A percentile compares a stretch with the other conserved stretches of the same genome.
Conservation (phyloP, 768 basidiomycete genomes). For the Pulveroboletus sp. region DNA sequence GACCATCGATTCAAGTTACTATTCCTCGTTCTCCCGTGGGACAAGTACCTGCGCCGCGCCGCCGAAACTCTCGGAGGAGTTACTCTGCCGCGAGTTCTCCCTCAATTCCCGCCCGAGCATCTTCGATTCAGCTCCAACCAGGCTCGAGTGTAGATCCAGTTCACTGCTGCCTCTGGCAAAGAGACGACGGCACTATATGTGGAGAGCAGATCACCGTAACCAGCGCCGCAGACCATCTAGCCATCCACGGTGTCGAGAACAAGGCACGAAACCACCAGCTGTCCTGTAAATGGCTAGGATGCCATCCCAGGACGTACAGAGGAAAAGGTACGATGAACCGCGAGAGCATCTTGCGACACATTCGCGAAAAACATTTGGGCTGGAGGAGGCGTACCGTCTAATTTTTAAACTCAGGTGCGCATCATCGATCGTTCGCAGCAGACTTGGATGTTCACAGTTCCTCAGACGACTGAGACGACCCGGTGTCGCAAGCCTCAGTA, state of each 20-base stretch:
- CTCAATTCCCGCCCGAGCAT: not conserved
- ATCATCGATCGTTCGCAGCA: not conserved
- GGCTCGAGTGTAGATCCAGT: not conserved
- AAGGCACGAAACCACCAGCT: accelerated
- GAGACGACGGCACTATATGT: slow-evolving; percentile 2
- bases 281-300: slow-evolving; percentile 9
- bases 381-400: slow-evolving; percentile 2
- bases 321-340: slow-evolving; percentile 1
- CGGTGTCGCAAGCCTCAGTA: too few relatives aligned
- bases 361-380: slow-evolving; percentile 12
- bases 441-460: not conserved
- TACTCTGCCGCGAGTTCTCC: not conserved
- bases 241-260: not conserved
- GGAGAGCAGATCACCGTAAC: not conserved
- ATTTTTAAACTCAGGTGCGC: not conserved
- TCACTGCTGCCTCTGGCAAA: slow-evolving; percentile 9
- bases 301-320: not conserved
- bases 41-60: too few relatives aligned
- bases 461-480: not conserved
- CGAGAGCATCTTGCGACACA: slow-evolving; percentile 16
- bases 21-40: too few relatives aligned
- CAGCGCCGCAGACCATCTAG: slow-evolving; percentile 9
- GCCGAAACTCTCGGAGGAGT: not conserved
- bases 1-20: not conserved
- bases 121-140: not conserved